A percentile compares a stretch with the other conserved stretches of the same genome.
Conservation (phyloP, 1,284 basidiomycete genomes). For the Polyporus tsugae region DNA sequence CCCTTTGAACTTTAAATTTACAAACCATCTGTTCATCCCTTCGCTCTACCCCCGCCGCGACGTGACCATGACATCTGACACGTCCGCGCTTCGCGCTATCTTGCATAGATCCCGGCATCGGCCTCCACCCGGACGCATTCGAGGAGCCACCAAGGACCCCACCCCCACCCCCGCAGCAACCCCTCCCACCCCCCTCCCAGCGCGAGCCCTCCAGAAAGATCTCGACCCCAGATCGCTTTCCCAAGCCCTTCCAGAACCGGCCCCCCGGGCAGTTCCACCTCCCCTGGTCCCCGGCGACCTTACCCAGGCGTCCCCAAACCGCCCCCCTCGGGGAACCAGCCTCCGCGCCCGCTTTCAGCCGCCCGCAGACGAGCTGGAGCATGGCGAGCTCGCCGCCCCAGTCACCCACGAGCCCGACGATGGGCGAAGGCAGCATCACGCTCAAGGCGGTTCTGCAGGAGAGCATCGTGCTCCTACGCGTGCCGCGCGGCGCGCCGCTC, state of each 20-base stretch:
- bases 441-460: constrained; percentile 73
- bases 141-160: constrained; percentile 27
- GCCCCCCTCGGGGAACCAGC: constrained; percentile 1
- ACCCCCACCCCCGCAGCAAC: constrained; percentile 21
- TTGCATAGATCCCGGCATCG: constrained; percentile 35
- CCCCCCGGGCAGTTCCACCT: constrained; percentile 44
- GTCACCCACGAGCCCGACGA: constrained; percentile 27
- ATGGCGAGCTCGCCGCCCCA: constrained; percentile 13
- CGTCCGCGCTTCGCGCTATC: constrained; percentile 5
- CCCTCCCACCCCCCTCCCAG: constrained; percentile 4
- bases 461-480: constrained; percentile 67
- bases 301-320: constrained; percentile 37
- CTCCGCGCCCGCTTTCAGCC: background rate
- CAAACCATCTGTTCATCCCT: constrained; percentile 8
- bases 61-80: constrained; percentile 14
- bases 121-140: constrained; percentile 19
- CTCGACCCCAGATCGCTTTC: constrained; percentile 41
- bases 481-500: constrained; percentile 53
- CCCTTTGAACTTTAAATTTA: constrained; percentile 8
- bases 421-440: constrained; percentile 46
- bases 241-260: constrained; percentile 43
- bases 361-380: constrained; percentile 8
- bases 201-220: constrained; percentile 20
- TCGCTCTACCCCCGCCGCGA: background rate
- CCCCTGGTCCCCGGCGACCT: constrained; percentile 37